Evolutionary conservation across 495 filamentous ascomycete species (phyloP).

Genomic region (Penicillium canescens): DNA sequence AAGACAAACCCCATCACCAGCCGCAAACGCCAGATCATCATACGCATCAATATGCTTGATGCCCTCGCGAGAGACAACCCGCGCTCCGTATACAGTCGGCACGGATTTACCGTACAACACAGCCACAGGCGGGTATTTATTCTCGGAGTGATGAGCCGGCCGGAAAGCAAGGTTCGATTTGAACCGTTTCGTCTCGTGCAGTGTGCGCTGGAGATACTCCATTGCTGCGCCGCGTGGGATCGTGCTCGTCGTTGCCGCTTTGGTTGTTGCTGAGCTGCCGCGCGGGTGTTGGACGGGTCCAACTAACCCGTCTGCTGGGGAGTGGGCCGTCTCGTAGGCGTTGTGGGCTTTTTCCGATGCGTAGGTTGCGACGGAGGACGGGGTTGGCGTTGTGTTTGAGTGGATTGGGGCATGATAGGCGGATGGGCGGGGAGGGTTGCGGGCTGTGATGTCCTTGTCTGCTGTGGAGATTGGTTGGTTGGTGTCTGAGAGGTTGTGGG

Average conservation of each 20-base stretch:
- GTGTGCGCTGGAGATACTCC: conserved; percentile 75
- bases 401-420: background rate
- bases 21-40: conserved; percentile 83
- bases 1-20: conserved; percentile 88
- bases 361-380: conserved; percentile 14
- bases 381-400: conserved; percentile 1
- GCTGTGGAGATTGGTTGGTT: background rate
- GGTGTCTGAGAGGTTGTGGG: background rate
- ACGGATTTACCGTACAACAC: conserved; percentile 88
- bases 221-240: conserved; percentile 56
- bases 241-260: conserved; percentile 43
- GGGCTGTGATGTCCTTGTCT: conserved; percentile 9
- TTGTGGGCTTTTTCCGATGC: conserved; percentile 11
- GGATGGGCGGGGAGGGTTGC: background rate
- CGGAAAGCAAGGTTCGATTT: conserved; percentile 67
- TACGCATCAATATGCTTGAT: conserved; percentile 80
- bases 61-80: conserved; percentile 62
- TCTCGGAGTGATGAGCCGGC: conserved; percentile 56
- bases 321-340: too few relatives aligned
- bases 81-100: conserved; percentile 80
- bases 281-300: conserved; percentile 31
- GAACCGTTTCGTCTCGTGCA: conserved; percentile 70
- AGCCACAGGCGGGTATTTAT: conserved; percentile 77
- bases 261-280: conserved; percentile 25
- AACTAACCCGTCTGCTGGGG: conserved; percentile 40